Evolutionary conservation across 257 asterid genomes (phyloP), one percentile per base, ranked within the genome.

Genomic region (Solanum pimpinellifolium): DNA sequence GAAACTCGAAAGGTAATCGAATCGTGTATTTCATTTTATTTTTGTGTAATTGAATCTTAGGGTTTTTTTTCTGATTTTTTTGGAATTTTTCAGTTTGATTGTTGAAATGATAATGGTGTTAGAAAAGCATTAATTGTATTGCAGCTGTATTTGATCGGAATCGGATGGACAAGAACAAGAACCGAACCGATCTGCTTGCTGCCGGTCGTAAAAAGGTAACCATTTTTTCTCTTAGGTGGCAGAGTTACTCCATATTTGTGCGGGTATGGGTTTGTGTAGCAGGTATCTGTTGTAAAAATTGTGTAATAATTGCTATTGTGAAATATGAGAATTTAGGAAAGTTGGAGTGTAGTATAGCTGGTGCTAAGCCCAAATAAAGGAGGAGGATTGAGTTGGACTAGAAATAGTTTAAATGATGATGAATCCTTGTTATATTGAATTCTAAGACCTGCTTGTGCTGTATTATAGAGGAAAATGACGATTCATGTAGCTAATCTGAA

Each of bases 151-250:
- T 89, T 91, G 89, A 90, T 91, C 89, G 86, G 92, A 31, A 89
- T 90, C 88, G 86, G 90, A 95, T 97, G 99, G 98, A 94, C 81
- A 95, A 95, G 90, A 94, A 94, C 75, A 96, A 95, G 88, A 94
- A 88, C 92, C 93, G 98, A 39, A 91, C 95, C 90, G 99, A 97
- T 92, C 93, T 97, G 90, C 95, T 94, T 44, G 97, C 97, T 62
- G 98, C 97, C 18, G 99, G 99, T 81, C 96, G 98, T 87, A 93
- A 95, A 89, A 97, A 91, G 98, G 99, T 97, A 89, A 42, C 13
- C 20, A 41, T 20, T 27, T 21, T 21, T 44, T 29, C 47, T 44
- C 33, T 6, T 65, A 65, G 33, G 72, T n/a, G 72, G 33, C 31
- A n/a, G 72, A 65, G 72, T 65, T n/a, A 25, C 72, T 11, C 72